Evolutionary conservation across 805 yeast species (phyloP).

Genomic region (Teunomyces tritomae): DNA sequence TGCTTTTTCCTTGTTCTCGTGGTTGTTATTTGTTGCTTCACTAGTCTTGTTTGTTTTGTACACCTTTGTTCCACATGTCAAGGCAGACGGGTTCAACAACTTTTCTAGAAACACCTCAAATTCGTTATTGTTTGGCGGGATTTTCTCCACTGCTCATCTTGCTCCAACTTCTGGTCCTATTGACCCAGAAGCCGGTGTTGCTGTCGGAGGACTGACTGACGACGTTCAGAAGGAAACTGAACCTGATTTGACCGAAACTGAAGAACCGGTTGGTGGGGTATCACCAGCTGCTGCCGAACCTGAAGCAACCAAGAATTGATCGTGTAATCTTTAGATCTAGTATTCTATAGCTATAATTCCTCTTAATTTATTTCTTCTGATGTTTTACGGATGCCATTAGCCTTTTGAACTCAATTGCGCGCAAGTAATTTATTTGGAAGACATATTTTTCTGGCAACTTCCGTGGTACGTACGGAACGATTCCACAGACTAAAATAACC

Average conservation of each 20-base stretch:
- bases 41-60: constrained; percentile 14
- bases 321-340: no score
- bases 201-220: neutral
- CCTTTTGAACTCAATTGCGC: no score
- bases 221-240: neutral
- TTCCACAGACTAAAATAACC: no score
- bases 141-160: neutral
- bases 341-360: no score
- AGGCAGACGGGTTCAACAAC: neutral
- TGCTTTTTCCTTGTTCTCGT: constrained; percentile 18
- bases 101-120: neutral
- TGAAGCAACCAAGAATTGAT: neutral
- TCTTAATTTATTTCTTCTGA: no score
- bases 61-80: constrained; percentile 16
- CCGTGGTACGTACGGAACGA: no score
- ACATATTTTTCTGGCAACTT: no score
- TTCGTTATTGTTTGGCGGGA: constrained; percentile 3
- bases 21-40: constrained; percentile 18
- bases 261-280: neutral
- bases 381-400: no score
- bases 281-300: neutral
- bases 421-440: no score
- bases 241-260: neutral
- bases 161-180: neutral
- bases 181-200: neutral